Evolutionary conservation across 2,329 filamentous ascomycete species (phyloP), one percentile per base, ranked within the genome.

Genomic region (Clonostachys sp.): DNA sequence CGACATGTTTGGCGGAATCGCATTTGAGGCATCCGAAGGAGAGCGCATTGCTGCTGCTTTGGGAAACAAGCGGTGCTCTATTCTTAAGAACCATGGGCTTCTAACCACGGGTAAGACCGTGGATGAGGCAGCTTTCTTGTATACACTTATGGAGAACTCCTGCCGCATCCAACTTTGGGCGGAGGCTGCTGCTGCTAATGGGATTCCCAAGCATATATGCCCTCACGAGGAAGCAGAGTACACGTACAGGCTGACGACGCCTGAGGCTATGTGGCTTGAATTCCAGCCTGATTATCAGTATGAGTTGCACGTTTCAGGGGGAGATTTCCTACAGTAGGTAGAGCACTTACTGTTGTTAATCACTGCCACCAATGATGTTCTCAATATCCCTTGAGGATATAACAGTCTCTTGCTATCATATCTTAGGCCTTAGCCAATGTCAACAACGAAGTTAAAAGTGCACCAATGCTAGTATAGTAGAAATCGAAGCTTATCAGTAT

Each of bases 71-170:
- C 83, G 18, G 18, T 20, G 75, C 2, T 72, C 81, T 53, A 84
- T 89, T 34, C 64, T 89, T 42, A 71, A 82, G 48, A 90, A 89
- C 59, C 86, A 89, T 55, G 86, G 86, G 0, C 64, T 90, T 12
- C 56, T 89, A 45, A 89, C 84, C 0, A 84, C 87, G 0, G 86
- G 86, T 0, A 57, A 62, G 5, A 89, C 84, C 0, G 85, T 90
- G 2, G 86, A 89, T 53, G 86, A 89, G 63, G 86, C 86, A 0
- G 84, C 84, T 0, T 89, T 82, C 60, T 62, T 87, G 47, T 88
- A 86, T 61, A 82, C 80, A 0, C 68, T 83, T 6, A 74, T 88
- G 66, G 86, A 89, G 61, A 73, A 80, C 34, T 80, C 75, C 12
- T 89, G 86, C 58, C 74, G 80, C 10, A 48, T 61, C 14, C 51